phyloP scores from a whole-genome alignment of 768 basidiomycete genomes.

The Termitomyces heimii region DNA sequence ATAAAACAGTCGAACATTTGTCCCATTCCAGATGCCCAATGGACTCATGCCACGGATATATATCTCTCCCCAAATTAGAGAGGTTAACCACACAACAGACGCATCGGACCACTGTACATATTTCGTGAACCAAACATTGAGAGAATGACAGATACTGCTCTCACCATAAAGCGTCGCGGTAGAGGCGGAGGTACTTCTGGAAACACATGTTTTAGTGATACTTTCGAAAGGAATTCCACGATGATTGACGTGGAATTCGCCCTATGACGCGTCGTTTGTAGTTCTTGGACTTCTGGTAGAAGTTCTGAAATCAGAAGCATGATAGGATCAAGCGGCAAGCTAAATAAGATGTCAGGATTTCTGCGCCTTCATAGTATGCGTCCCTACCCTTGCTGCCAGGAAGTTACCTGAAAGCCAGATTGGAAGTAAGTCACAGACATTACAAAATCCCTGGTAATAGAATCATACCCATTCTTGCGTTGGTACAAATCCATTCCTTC shows the following conservation, averaged over 20 bases:
- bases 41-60: constrained; percentile 88
- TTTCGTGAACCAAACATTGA: constrained; percentile 3
- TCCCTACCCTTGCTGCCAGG: constrained; percentile 92
- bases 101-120: constrained; percentile 80
- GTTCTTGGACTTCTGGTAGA: constrained; percentile 75
- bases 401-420: constrained; percentile 53
- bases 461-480: constrained; percentile 92
- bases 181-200: constrained; percentile 61
- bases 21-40: constrained; percentile 86
- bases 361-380: background rate
- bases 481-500: constrained; percentile 89
- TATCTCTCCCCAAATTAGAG: constrained; percentile 92
- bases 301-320: constrained; percentile 88
- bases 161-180: constrained; percentile 72
- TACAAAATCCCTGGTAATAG: background rate
- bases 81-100: constrained; percentile 88
- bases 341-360: constrained; percentile 19
- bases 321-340: constrained; percentile 83
- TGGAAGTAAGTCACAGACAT: background rate
- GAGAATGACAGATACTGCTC: constrained; percentile 19
- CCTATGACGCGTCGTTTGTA: constrained; percentile 63
- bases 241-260: constrained; percentile 63
- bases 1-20: constrained; percentile 84
- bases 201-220: constrained; percentile 65
- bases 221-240: constrained; percentile 67